Percentiles rank a stretch among this genome's conserved stretches.
These are phyloP conservation scores for Neodidymelliopsis sp. DNA, from an alignment of 2,329 filamentous ascomycete genomes.

Conservation along the genomic window DNA sequence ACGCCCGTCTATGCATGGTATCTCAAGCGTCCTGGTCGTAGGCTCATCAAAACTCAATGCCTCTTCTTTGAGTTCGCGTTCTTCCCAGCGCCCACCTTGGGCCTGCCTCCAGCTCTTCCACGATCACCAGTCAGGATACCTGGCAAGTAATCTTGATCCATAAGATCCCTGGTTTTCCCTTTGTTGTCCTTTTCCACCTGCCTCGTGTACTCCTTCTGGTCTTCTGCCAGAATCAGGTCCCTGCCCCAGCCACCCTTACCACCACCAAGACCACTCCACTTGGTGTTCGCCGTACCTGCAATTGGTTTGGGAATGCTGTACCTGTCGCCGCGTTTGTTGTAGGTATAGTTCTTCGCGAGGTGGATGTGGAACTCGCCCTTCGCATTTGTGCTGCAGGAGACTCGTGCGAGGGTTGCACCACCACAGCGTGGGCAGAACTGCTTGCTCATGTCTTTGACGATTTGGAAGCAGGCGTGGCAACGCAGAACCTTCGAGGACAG, in stretches of 20 bases:
- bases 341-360: conserved; percentile 94
- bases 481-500: conserved; percentile 89
- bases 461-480: conserved; percentile 81
- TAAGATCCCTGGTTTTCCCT: conserved; percentile 77
- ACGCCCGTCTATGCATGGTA: neutral
- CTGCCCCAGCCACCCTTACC: conserved; percentile 89
- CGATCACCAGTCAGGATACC: conserved; percentile 83
- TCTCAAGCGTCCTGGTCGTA: too few species aligned
- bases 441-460: conserved; percentile 81
- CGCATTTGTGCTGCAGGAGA: conserved; percentile 83
- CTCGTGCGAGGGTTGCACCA: conserved; percentile 82
- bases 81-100: conserved; percentile 83
- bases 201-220: conserved; percentile 89
- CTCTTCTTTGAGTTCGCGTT: conserved; percentile 83
- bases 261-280: conserved; percentile 70
- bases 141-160: conserved; percentile 95
- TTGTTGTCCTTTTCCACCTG: conserved; percentile 70
- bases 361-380: conserved; percentile 84
- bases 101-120: conserved; percentile 68
- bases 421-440: conserved; percentile 95
- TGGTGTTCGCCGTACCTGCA: conserved; percentile 80
- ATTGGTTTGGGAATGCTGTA: conserved; percentile 93
- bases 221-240: conserved; percentile 84
- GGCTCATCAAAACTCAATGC: conserved; percentile 13
- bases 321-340: conserved; percentile 90